Evolutionary conservation across 2,329 filamentous ascomycete genomes (phyloP), one percentile per base, ranked within the genome.

Genomic region (Trichoderma guizhouense): DNA sequence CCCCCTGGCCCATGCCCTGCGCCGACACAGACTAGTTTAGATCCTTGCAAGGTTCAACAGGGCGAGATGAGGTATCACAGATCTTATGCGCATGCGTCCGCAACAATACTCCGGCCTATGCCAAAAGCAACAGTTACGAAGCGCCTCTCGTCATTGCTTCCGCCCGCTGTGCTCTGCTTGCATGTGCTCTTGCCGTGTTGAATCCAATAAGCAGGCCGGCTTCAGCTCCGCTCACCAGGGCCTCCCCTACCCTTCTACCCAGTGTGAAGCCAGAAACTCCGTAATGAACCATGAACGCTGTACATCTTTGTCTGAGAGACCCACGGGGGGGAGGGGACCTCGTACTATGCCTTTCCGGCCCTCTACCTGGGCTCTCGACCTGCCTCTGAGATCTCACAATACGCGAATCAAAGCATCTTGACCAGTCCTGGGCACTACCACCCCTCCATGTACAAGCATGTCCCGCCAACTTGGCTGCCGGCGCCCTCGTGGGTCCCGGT

Each of bases 61-160:
- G 78, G 77, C 79, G 77, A 82, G 80, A 82, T 82, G 80, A 79
- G 75, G 81, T 82, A 74, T 76, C 79, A 82, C 81, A 82, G 80
- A 83, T 82, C 80, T 82, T 78, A 76, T 71, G 68, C 74, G 74
- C 75, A 74, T 73, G 72, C 69, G 76, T 76, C 76, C 76, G 76
- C 76, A 78, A 77, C 79, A 79, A 80, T 80, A 76, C 77, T 79
- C 78, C 78, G 79, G 77, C 74, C 73, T 75, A 63, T 62, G 53
- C 60, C 73, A 61, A 64, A 60, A 47, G 66, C 34, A 66, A 60
- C 51, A 39, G 47, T 51, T 30, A 58, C 68, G 43, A 60, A 24
- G 64, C 62, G 57, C 63, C 51, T 62, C 58, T 53, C 70, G 63
- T 72, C 71, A 71, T 72, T 55, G 55, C 62, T 63, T 43, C 64